Evolutionary conservation across 2,329 filamentous ascomycete genomes (phyloP), one percentile per base, ranked within the genome.

Genomic region (Fusarium stilboides): DNA sequence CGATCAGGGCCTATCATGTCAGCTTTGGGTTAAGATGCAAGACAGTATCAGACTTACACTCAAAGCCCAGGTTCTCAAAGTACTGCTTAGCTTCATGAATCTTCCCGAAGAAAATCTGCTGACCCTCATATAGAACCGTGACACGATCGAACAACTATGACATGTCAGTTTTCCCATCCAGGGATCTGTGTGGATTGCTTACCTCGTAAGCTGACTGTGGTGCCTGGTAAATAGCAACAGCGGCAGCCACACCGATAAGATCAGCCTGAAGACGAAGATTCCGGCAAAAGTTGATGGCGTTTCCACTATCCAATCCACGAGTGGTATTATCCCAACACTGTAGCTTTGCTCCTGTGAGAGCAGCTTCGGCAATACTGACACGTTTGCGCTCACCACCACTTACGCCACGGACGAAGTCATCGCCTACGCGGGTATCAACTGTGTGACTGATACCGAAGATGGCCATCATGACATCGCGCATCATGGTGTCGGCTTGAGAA

Each of bases 381-480:
- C 92, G 89, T 78, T 94, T 94, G 12, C 92, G 83, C 79, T 95
- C 92, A 51, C 92, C 92, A 68, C 92, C 92, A 47, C 89, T 92
- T 0, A 94, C 90, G 75, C 92, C 92, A 39, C 91, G 87, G 7
- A 91, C 85, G 68, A 80, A 85, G 64, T 91, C 88, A 69, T 94
- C 88, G 17, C 92, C 92, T 3, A 94, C 91, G 1, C 88, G 82
- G 0, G 92, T 94, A 69, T 92, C 86, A 69, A 87, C 88, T 0
- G 92, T 94, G 72, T 94, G 92, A 8, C 83, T 85, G 59, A 94
- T 94, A 4, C 91, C 91, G 64, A 94, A 94, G 80, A 94, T 92
- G 71, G 89, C 91, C 76, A 94, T 80, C 57, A 94, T 80, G 1
- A 91, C 90, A 50, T 89, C 86, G 10, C 72, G 72, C 65, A 74